A percentile compares a stretch with the other conserved stretches of the same genome.
These are phyloP conservation scores for Solanum acaule DNA, from an alignment of 257 asterid genomes.

Conservation along the genomic window DNA sequence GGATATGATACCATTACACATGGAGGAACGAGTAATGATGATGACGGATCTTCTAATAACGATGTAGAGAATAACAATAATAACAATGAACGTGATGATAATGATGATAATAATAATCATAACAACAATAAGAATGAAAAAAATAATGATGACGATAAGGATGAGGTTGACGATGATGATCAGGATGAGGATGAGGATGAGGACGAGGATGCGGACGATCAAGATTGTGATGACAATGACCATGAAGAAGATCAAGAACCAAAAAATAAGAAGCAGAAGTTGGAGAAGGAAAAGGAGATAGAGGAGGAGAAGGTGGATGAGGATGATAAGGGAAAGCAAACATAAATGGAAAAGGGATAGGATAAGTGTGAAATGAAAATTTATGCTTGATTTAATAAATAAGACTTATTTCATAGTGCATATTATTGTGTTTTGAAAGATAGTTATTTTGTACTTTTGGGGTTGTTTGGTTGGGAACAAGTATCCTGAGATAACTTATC, in stretches of 20 bases:
- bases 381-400: too few species aligned
- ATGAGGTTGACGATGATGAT: not conserved
- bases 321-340: not conserved
- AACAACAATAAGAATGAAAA: not conserved
- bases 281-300: not conserved
- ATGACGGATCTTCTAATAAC: not conserved
- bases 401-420: not conserved
- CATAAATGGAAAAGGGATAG: not conserved
- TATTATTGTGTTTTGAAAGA: not conserved
- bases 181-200: too few species aligned
- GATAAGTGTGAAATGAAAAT: not conserved
- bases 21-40: not conserved
- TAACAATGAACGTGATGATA: not conserved
- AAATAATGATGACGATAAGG: not conserved
- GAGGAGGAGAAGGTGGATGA: too few species aligned
- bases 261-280: not conserved
- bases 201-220: not conserved
- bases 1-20: not conserved
- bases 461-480: too few species aligned
- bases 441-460: too few species aligned
- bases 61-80: not conserved
- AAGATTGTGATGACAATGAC: not conserved
- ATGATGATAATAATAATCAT: not conserved
- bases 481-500: rapidly evolving
- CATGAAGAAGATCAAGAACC: not conserved